Base-by-base conservation (phyloP, 345 rosid genomes). In the Eucalyptus pauciflora region DNA sequence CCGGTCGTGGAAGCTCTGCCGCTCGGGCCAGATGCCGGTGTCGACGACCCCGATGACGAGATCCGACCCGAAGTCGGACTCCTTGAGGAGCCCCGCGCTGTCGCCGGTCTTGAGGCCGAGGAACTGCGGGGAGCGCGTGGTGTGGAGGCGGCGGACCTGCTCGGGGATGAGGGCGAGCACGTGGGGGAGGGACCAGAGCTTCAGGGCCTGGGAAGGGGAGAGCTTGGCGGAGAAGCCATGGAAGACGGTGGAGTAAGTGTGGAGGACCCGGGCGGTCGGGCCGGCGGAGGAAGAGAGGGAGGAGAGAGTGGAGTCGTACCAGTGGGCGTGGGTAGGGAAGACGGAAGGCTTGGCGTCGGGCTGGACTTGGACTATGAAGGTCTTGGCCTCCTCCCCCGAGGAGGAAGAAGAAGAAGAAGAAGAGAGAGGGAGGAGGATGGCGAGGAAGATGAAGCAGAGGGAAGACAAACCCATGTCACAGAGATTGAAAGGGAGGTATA, bases 21-120 rank as follows among this genome's bases (percentile, higher is more conserved):
- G 91, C 89, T 97, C 98, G 1, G 99, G 99, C 98, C 99, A 96
- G 81, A 98, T 92, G 83, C 99, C 99, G 22, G 99, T 98, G 86
- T 98, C 98, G 33, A 98, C 91, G 60, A 98, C 98, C 4, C 97
- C 99, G 49, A 98, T 92, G 52, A 98, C 99, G 71, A 97, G 97
- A 88, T 98, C 99, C 86, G 99, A 98, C 54, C 99, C 99, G 88
- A 95, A 98, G 87, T 97, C 96, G 9, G 99, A 96, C 31, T 96
- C 96, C 29, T 95, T 95, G 33, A 96, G 94, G 3, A 97, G 92
- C 41, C 97, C 98, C 10, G 92, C 95, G 81, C 94, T 95, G 93
- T 94, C 97, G 62, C 96, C 86, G 91, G 93, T 90, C 79, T 91
- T 50, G 24, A 98, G 95, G 10, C 99, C 99, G 24, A 98, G 95